These are phyloP conservation scores for Penicillium ochrochloron DNA, from an alignment of 495 filamentous ascomycete genomes.

Conservation along the genomic window DNA sequence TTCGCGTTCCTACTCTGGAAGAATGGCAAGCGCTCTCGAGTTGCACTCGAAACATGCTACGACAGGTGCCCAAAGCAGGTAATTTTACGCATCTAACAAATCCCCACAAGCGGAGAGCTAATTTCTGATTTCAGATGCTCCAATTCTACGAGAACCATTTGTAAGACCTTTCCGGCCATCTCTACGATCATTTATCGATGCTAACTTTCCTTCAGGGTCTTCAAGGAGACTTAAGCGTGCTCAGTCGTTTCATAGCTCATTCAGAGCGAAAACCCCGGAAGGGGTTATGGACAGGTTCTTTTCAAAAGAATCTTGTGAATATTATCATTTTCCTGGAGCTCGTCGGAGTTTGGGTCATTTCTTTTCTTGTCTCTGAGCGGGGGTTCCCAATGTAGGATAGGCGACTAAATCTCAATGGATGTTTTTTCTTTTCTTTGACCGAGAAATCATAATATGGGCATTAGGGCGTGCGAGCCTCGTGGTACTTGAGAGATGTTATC, in stretches of 20 bases:
- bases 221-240: constrained; percentile 37
- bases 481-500: not conserved
- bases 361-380: constrained; percentile 8
- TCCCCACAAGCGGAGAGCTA: constrained; percentile 15
- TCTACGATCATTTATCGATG: not conserved
- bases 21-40: constrained; percentile 48
- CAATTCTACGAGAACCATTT: constrained; percentile 53
- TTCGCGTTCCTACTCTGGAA: constrained; percentile 63
- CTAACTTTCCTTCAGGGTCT: constrained; percentile 42
- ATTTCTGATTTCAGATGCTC: constrained; percentile 42
- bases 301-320: constrained; percentile 1
- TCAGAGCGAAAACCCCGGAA: not conserved
- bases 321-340: constrained; percentile 5
- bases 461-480: not conserved
- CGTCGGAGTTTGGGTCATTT: constrained; percentile 13
- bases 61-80: constrained; percentile 47
- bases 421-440: not conserved
- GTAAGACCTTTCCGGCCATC: constrained; percentile 32
- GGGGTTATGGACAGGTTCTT: not conserved
- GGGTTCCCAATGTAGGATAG: constrained; percentile 6
- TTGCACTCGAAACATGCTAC: constrained; percentile 45
- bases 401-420: constrained; percentile 6
- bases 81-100: constrained; percentile 4
- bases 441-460: not conserved
- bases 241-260: not conserved